Evolutionary conservation across 495 filamentous ascomycete genomes (phyloP).

Genomic region (Tuber indicum): DNA sequence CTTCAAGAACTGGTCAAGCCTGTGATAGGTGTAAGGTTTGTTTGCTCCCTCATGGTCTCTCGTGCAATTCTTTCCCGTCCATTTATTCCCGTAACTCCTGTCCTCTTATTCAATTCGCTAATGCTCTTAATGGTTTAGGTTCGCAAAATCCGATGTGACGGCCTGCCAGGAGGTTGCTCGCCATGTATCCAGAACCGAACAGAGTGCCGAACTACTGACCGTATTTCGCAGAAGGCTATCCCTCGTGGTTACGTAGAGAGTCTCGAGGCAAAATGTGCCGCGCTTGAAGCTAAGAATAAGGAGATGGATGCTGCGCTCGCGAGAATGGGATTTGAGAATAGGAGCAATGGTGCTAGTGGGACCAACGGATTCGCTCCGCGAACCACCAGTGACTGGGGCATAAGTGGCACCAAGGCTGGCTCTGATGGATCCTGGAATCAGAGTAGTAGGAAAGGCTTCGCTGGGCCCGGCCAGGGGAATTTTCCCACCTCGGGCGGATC

Average conservation of each 20-base stretch:
- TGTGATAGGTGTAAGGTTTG: conserved; percentile 85
- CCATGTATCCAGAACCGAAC: conserved; percentile 65
- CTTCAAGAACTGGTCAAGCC: conserved; percentile 71
- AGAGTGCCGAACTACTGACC: conserved; percentile 74
- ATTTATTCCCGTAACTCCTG: conserved; percentile 1
- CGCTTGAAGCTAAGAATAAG: conserved; percentile 54
- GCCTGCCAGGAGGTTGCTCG: conserved; percentile 62
- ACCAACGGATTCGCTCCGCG: conserved; percentile 21
- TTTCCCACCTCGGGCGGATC: conserved; percentile 18
- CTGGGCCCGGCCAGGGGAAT: conserved; percentile 12
- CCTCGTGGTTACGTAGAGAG: conserved; percentile 67
- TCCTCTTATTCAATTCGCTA: conserved; percentile 8
- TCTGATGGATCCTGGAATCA: conserved; percentile 17
- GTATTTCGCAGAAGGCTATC: conserved; percentile 74
- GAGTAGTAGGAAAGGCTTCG: conserved; percentile 23
- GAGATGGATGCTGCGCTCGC: conserved; percentile 45
- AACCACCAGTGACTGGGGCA: conserved; percentile 19
- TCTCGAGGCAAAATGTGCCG: conserved; percentile 54
- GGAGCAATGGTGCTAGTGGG: conserved; percentile 14
- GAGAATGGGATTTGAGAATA: conserved; percentile 32
- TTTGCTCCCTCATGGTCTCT: conserved; percentile 22
- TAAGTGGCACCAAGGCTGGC: conserved; percentile 14
- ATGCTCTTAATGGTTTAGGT: conserved; percentile 48
- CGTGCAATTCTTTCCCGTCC: conserved; percentile 5
- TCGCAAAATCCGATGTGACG: conserved; percentile 80